Base-by-base conservation (phyloP, 169 alveolate genomes). In the Eimeria praecox region DNA sequence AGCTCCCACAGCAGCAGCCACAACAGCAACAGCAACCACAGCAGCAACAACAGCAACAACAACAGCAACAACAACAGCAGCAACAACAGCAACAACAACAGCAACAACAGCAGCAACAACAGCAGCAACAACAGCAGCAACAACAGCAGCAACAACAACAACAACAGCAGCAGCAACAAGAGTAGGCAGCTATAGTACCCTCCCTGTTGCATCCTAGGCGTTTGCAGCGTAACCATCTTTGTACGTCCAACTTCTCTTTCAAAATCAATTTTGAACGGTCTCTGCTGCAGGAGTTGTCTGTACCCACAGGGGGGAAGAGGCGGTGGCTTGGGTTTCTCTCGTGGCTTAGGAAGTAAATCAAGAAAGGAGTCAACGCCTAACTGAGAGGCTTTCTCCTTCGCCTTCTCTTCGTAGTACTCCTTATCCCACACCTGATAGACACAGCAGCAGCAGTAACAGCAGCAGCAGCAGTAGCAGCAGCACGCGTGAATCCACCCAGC, bases 151-250 rank as follows among this genome's bases (percentile, higher is more conserved):
- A 78, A 8, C 88, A 78, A 0, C 24, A n/a, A 9, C 88, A 78
- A 40, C 59, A 78, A 42, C 88, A 42, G 42, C 33, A 78, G 88
- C 66, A 44, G 38, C 18, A 80, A 1, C 59, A 78, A 40, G 27
- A 78, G 64, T 64, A 77, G 9, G 9, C 56, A 78, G 40, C 64
- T 35, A 22, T 30, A 20, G 46, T 96, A 98, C 44, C 98, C 98
- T 42, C 98, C 98, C 94, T 98, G 99, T 96, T 98, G 97, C 96
- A 97, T 96, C 96, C 97, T 97, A 18, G 98, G 97, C 9, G 98
- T 97, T 82, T 97, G 97, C n/a, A 96, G 97, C 30, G 97, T 97
- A 90, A 98, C 94, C 52, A 97, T 95, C 83, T 97, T 97, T 18
- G 97, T 96, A 86, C 96, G 96, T 2, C 99, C 99, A 12, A 98